A percentile compares a stretch with the other conserved stretches of the same genome.
phyloP scores from a whole-genome alignment of 2,329 filamentous ascomycete genomes.

The Aureobasidium sp. region DNA sequence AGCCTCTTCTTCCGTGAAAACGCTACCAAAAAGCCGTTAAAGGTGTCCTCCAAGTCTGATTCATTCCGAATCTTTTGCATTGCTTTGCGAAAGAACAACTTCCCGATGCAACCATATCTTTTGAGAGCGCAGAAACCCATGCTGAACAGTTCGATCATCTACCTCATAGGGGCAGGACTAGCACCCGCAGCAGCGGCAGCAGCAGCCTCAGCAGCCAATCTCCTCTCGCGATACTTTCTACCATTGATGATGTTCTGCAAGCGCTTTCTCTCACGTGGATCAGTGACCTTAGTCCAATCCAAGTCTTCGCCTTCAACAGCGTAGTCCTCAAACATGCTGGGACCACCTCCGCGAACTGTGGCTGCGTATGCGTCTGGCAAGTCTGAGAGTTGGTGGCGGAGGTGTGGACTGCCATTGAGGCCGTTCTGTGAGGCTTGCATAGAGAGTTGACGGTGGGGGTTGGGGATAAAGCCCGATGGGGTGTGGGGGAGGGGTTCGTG shows the following conservation, averaged over 20 bases:
- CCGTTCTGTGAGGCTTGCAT: neutral
- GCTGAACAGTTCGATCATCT: neutral
- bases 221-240: conserved; percentile 29
- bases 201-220: conserved; percentile 19
- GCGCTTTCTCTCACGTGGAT: conserved; percentile 28
- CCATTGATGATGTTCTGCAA: conserved; percentile 32
- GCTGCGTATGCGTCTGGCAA: conserved; percentile 15
- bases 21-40: neutral
- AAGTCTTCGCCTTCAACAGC: conserved; percentile 31
- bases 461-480: conserved; percentile 12
- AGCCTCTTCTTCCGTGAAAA: neutral
- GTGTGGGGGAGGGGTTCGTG: conserved; percentile 1
- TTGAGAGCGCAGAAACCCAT: too few species aligned
- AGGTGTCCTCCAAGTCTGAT: neutral
- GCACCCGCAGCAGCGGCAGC: neutral
- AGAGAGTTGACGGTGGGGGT: conserved; percentile 1
- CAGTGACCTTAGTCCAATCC: conserved; percentile 30
- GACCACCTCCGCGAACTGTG: conserved; percentile 14
- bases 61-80: too few species aligned
- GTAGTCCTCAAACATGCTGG: conserved; percentile 20
- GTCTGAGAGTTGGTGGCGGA: conserved; percentile 5
- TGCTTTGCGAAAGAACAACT: too few species aligned
- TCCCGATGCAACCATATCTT: too few species aligned
- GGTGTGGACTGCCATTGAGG: neutral
- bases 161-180: conserved; percentile 2